Percentiles rank a stretch among this genome's conserved stretches.
Conservation (phyloP, 176 grass and related monocot genomes). For the Secale cereale region DNA sequence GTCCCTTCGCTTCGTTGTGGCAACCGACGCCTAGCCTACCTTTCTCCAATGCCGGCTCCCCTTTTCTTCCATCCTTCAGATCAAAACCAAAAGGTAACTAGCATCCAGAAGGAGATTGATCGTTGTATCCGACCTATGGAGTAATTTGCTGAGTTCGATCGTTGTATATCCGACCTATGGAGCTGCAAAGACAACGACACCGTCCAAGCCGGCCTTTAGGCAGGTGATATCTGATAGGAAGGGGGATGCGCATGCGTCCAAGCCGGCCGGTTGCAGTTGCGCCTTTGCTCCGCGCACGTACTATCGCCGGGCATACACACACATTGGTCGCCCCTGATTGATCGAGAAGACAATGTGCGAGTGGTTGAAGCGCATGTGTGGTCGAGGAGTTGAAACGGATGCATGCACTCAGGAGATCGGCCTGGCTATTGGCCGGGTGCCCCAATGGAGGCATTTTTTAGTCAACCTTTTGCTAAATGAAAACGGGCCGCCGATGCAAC, state of each 20-base stretch:
- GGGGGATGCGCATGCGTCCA: neutral
- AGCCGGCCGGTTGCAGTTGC: neutral
- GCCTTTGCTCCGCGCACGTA: neutral
- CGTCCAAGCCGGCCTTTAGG: neutral
- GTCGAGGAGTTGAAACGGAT: neutral
- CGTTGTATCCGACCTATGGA: too few species aligned
- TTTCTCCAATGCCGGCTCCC: neutral
- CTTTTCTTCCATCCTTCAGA: neutral
- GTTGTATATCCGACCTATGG: neutral
- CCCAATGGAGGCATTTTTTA: neutral
- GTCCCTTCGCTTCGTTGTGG: neutral
- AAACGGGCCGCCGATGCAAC: constrained; percentile 13
- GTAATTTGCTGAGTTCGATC: neutral
- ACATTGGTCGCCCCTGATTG: constrained; percentile 16
- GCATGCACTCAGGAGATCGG: neutral
- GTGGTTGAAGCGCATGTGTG: constrained; percentile 1
- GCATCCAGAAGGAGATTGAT: neutral
- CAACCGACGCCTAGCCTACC: neutral
- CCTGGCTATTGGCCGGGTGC: neutral
- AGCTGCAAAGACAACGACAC: neutral
- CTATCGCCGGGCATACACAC: neutral
- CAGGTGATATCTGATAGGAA: neutral
- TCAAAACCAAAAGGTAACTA: neutral
- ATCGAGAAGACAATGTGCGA: neutral
- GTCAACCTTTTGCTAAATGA: neutral